These are phyloP conservation scores for Amoebophrya sp. DNA, from an alignment of 169 alveolate genomes.

Conservation along the genomic window DNA sequence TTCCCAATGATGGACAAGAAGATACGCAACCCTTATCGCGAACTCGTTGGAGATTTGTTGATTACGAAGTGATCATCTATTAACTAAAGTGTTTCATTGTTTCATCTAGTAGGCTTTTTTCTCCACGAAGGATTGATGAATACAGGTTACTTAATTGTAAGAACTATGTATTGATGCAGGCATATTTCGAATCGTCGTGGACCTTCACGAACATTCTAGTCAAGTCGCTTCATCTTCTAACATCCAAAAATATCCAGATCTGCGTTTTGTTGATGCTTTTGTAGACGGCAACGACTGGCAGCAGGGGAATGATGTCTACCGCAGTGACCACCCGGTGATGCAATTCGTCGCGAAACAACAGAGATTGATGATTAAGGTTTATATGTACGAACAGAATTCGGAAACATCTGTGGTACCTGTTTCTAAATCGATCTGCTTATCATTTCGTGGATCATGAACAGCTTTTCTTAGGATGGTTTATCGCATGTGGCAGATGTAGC, in stretches of 20 bases:
- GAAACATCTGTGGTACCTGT: too few relatives aligned
- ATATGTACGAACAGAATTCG: too few relatives aligned
- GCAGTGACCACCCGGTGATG: conserved; percentile 52
- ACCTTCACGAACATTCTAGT: background rate
- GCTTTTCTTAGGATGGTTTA: too few relatives aligned
- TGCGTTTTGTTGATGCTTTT: conserved; percentile 67
- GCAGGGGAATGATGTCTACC: conserved; percentile 42
- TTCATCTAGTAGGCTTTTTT: background rate
- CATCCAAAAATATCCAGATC: conserved; percentile 63
- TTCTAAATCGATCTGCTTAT: too few relatives aligned
- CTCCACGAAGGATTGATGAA: background rate
- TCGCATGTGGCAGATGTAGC: too few relatives aligned
- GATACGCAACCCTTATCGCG: conserved; percentile 6
- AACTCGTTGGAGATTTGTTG: too few relatives aligned
- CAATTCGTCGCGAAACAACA: conserved; percentile 50
- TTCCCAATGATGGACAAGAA: conserved; percentile 18
- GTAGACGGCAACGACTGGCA: conserved; percentile 65
- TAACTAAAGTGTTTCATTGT: background rate
- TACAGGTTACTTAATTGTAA: background rate
- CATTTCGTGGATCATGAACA: too few relatives aligned
- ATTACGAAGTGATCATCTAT: too few relatives aligned
- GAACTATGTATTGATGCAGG: background rate
- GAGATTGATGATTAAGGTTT: conserved; percentile 43
- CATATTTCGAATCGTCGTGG: background rate
- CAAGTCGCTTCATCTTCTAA: background rate